Conservation (phyloP, 2,329 filamentous ascomycete species). For the Beauveria sp. region DNA sequence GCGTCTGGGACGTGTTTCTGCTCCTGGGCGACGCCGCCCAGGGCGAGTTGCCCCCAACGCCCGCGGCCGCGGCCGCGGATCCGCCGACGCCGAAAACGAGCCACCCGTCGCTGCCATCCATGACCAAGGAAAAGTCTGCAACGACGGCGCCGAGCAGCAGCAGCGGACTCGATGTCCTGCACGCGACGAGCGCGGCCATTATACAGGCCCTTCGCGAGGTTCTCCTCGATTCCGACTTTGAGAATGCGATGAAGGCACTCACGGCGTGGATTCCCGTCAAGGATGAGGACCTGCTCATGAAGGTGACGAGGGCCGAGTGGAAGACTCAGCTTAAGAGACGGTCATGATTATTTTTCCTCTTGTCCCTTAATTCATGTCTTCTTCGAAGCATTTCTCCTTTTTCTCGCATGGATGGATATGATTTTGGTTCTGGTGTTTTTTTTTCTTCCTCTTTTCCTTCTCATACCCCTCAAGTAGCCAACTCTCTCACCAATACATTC, state of each 20-base stretch:
- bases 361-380: not conserved
- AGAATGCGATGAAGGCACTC: constrained; percentile 94
- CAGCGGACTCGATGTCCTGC: constrained; percentile 70
- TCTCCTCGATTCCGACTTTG: constrained; percentile 87
- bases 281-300: constrained; percentile 90
- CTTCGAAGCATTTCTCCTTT: too few species aligned
- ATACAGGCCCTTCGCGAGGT: constrained; percentile 87
- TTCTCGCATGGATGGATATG: too few species aligned
- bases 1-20: constrained; percentile 98
- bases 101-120: constrained; percentile 10
- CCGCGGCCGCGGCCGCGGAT: not conserved
- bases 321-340: constrained; percentile 52
- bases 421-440: too few species aligned
- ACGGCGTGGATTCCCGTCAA: constrained; percentile 91
- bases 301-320: constrained; percentile 80
- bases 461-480: too few species aligned
- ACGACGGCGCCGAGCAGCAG: constrained; percentile 16
- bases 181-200: constrained; percentile 81
- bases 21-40: constrained; percentile 72
- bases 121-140: constrained; percentile 7
- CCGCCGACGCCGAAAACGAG: constrained; percentile 4
- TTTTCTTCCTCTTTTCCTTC: too few species aligned
- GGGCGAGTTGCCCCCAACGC: constrained; percentile 12
- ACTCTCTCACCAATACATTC: too few species aligned
- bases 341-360: constrained; percentile 17